A percentile compares a stretch with the other conserved stretches of the same genome.
Evolutionary conservation across 2,329 filamentous ascomycete genomes (phyloP).

Genomic region (Fusarium tanahbumbuense): DNA sequence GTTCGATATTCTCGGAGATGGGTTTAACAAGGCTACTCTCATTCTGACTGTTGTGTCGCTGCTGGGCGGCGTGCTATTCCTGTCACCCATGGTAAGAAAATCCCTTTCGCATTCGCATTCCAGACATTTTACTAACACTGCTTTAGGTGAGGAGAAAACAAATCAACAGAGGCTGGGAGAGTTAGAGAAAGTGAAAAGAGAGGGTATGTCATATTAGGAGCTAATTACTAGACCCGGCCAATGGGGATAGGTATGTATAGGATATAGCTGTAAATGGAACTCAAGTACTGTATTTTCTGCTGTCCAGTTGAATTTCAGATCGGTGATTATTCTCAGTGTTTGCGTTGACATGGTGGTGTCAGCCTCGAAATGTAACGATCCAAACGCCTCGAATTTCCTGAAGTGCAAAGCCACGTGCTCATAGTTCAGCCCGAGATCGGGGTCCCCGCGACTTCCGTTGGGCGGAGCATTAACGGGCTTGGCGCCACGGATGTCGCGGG

Average conservation of each 20-base stretch:
- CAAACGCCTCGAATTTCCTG: background rate
- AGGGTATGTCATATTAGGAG: constrained; percentile 34
- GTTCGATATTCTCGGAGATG: constrained; percentile 93
- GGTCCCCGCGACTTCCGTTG: background rate
- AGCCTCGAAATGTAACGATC: constrained; percentile 32
- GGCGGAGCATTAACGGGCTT: constrained; percentile 30
- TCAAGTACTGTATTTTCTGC: background rate
- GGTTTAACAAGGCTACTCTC: constrained; percentile 91
- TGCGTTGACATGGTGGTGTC: constrained; percentile 11
- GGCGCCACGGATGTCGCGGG: constrained; percentile 33
- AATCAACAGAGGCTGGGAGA: constrained; percentile 73
- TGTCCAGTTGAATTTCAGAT: constrained; percentile 6
- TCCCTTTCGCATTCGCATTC: background rate
- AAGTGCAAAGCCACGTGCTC: constrained; percentile 11
- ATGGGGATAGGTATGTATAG: constrained; percentile 10
- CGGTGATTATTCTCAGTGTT: background rate
- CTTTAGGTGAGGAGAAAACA: constrained; percentile 71
- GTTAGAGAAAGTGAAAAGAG: constrained; percentile 44
- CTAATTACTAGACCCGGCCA: constrained; percentile 33
- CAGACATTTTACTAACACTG: constrained; percentile 48
- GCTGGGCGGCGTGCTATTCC: constrained; percentile 77
- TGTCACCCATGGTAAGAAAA: constrained; percentile 84
- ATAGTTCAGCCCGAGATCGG: constrained; percentile 10
- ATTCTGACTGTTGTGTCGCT: constrained; percentile 85
- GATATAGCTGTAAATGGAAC: constrained; percentile 44